Base-by-base conservation (phyloP, 2,329 filamentous ascomycete species). In the Trichoderma guizhouense region DNA sequence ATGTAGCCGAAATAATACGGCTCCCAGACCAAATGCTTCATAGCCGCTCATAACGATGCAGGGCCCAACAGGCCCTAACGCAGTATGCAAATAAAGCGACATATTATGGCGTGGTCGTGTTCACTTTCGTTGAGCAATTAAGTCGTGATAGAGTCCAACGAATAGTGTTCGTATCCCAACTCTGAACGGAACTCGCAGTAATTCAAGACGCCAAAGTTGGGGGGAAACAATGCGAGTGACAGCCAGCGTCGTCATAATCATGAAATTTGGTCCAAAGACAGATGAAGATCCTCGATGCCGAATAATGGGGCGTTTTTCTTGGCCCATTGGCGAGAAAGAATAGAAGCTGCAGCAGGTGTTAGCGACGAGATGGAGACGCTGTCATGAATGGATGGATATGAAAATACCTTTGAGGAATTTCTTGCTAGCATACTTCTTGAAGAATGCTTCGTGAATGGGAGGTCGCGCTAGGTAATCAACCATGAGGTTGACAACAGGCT, bases 351-450 rank as follows among this genome's bases (percentile, higher is more conserved):
- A 26, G 47, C 3, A 2, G 6, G 2, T 21, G 24, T 65, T 60
- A 28, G 71, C 60, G 8, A 39, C 24, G 12, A 32, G 65, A 32
- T 26, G 5, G 3, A 18, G 26, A 26, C 21, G 8, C 18, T 7
- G 12, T 26, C 14, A 24, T 8, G 5, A 5, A 24, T 12, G 21
- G 21, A 15, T 39, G 18, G 34, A 32, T 26, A 71, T n/a, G 77
- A 88, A 84, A 26, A 7, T 90, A 97, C 95, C 95, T 86, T 99
- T 99, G 78, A 98, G 85, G 84, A 98, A 99, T 84, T 97, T 98
- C 87, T 98, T 99, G 89, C 94, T 97, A 71, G 96, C 96, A 82
- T 99, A 99, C 84, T 99, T 99, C 89, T 97, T 97, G 88, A 98
- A 98, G 87, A 99, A 98, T 47, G 96, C 97, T 81, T 98, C 95